Conservation (phyloP, 176 grass and related monocot genomes). For the Miscanthus lutarioriparius region DNA sequence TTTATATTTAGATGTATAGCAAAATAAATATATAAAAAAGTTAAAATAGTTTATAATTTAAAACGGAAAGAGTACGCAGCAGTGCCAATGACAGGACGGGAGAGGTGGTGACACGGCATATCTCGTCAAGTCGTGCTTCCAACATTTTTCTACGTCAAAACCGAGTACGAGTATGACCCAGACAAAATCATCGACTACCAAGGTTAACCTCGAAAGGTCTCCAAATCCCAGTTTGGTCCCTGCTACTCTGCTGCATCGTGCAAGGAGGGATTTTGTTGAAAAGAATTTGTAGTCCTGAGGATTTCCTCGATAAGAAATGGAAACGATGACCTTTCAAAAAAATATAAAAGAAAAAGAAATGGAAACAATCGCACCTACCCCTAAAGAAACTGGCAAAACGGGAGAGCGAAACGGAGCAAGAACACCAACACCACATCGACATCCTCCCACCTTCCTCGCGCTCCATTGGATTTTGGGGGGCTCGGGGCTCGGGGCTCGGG, state of each 20-base stretch:
- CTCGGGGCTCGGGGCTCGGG: not conserved
- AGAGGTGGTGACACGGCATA: not conserved
- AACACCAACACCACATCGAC: conserved; percentile 22
- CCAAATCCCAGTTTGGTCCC: not conserved
- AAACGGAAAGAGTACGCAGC: no score
- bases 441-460: conserved; percentile 47
- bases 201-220: not conserved
- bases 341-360: not conserved
- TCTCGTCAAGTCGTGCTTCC: not conserved
- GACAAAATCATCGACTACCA: not conserved
- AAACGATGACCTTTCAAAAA: not conserved
- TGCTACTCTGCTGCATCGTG: not conserved
- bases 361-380: not conserved
- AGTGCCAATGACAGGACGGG: no score
- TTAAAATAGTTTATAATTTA: no score
- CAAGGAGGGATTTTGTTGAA: not conserved
- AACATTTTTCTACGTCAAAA: conserved; percentile 18
- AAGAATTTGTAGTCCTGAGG: not conserved
- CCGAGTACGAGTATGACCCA: conserved; percentile 14
- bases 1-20: no score
- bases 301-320: not conserved
- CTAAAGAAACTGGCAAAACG: conserved; percentile 4
- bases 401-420: conserved; percentile 22
- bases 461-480: conserved; percentile 20
- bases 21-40: no score